Evolutionary conservation across 1,139 yeast species (phyloP).

Genomic region (Geotrichum siamense): DNA sequence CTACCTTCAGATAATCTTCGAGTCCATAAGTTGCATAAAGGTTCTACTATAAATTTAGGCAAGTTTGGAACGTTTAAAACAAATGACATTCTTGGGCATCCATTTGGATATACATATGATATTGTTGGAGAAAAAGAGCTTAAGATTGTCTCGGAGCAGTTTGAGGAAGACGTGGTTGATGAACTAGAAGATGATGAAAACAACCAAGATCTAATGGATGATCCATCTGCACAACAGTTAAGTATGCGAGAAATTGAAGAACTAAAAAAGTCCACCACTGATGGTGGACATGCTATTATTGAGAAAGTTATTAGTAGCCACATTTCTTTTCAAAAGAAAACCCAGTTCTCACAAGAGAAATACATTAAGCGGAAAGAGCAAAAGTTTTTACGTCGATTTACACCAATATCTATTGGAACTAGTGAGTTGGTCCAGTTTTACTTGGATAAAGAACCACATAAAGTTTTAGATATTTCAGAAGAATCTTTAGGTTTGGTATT

Average conservation of each 20-base stretch:
- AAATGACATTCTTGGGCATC: constrained; percentile 67
- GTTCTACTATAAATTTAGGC: constrained; percentile 63
- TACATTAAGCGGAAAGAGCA: constrained; percentile 86
- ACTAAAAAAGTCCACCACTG: constrained; percentile 44
- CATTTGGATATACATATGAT: constrained; percentile 87
- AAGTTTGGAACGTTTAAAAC: constrained; percentile 84
- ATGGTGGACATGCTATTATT: constrained; percentile 69
- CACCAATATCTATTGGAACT: constrained; percentile 71
- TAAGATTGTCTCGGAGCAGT: constrained; percentile 25
- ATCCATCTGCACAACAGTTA: constrained; percentile 67
- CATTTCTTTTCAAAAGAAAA: constrained; percentile 80
- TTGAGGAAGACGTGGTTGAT: constrained; percentile 29
- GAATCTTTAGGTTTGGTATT: constrained; percentile 74
- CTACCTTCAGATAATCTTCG: constrained; percentile 78
- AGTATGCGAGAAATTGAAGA: constrained; percentile 71
- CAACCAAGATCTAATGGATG: constrained; percentile 70
- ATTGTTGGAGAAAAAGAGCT: constrained; percentile 43
- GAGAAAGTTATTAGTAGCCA: constrained; percentile 78
- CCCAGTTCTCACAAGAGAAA: constrained; percentile 84
- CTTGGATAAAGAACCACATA: constrained; percentile 57
- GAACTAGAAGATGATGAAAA: constrained; percentile 37
- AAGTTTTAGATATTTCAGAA: constrained; percentile 74
- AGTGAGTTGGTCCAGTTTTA: constrained; percentile 69
- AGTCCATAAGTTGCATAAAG: constrained; percentile 55
- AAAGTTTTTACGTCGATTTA: constrained; percentile 79